These are phyloP conservation scores for Akebia trifoliata DNA, from an alignment of 164 flowering plant species.

Conservation along the genomic window DNA sequence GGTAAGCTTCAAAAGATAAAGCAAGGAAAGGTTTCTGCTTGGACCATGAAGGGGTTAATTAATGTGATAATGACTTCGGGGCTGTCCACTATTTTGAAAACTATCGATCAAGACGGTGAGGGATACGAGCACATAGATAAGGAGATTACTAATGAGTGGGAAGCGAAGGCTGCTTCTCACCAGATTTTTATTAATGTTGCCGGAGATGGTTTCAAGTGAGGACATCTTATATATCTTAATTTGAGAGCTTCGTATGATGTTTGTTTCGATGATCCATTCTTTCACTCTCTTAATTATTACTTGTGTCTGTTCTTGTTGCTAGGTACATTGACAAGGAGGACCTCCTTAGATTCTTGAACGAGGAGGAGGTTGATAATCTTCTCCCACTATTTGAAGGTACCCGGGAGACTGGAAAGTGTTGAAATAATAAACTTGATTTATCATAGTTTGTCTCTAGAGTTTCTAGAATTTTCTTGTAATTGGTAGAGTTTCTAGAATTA, in stretches of 20 bases:
- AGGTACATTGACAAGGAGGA: conserved; percentile 81
- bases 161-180: conserved; percentile 68
- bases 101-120: conserved; percentile 47
- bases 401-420: conserved; percentile 50
- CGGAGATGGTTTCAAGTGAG: conserved; percentile 63
- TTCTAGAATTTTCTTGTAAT: no score
- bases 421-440: no score
- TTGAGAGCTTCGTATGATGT: not conserved
- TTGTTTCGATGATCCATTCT: not conserved
- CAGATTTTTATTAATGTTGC: conserved; percentile 75
- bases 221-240: not conserved
- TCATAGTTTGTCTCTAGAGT: no score
- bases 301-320: conserved; percentile 11
- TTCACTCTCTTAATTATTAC: not conserved
- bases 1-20: conserved; percentile 58
- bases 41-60: conserved; percentile 71
- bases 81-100: conserved; percentile 46
- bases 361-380: conserved; percentile 51
- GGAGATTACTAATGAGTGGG: conserved; percentile 67
- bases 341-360: conserved; percentile 64
- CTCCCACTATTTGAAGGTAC: conserved; percentile 71
- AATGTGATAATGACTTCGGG: conserved; percentile 44
- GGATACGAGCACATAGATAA: conserved; percentile 35
- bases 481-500: no score
- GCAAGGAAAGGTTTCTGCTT: conserved; percentile 70